phyloP scores from a whole-genome alignment of 495 filamentous ascomycete genomes.

The Annulohypoxylon nitens region DNA sequence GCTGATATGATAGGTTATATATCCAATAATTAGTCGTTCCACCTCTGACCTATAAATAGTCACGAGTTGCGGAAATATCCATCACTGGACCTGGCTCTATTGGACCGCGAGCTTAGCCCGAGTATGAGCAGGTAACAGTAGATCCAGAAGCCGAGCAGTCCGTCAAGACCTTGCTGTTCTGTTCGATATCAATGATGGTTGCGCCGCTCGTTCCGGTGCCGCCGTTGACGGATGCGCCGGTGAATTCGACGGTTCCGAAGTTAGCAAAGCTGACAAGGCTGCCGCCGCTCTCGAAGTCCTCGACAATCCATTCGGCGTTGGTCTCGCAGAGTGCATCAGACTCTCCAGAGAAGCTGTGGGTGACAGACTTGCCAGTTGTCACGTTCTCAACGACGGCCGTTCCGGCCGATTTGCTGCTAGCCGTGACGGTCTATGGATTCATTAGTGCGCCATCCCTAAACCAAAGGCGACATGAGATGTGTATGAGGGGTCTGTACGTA shows the following conservation, averaged over 20 bases:
- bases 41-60: background rate
- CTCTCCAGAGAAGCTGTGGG: slow-evolving; percentile 62
- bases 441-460: background rate
- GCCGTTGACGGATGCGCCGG: slow-evolving; percentile 54
- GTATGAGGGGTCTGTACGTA: slow-evolving; percentile 21
- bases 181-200: slow-evolving; percentile 66
- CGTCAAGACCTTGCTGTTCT: slow-evolving; percentile 63
- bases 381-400: slow-evolving; percentile 69
- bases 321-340: slow-evolving; percentile 53
- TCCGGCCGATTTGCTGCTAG: slow-evolving; percentile 62
- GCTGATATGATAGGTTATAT: background rate
- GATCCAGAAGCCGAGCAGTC: slow-evolving; percentile 58
- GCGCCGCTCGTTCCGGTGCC: slow-evolving; percentile 57
- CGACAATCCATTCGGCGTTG: slow-evolving; percentile 77
- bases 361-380: slow-evolving; percentile 66
- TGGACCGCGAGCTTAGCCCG: slow-evolving; percentile 15
- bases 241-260: slow-evolving; percentile 67
- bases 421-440: slow-evolving; percentile 56
- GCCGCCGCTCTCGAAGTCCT: slow-evolving; percentile 68
- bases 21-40: background rate
- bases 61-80: background rate
- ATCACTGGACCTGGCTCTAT: background rate
- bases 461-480: background rate
- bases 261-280: slow-evolving; percentile 66
- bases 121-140: slow-evolving; percentile 50